Base-by-base conservation (phyloP, 208 protist genomes). In the Leishmania guyanensis region DNA sequence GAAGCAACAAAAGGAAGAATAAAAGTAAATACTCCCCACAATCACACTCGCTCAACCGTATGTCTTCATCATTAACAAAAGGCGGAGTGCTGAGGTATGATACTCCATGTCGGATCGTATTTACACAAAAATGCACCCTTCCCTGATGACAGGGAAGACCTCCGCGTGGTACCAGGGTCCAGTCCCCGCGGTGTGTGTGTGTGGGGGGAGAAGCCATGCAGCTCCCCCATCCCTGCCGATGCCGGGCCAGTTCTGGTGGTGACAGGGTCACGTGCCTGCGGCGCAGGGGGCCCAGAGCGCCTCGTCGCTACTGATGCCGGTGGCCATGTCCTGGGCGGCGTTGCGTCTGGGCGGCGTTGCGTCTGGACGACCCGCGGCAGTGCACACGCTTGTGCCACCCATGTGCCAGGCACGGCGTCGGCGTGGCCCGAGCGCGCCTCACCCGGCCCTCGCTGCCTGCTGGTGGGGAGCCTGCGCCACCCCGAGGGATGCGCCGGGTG, bases 1-100 rank as follows among this genome's bases (percentile, higher is more conserved):
- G 58, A 76, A 56, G 51, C 29, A n/a, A 56, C 26, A 46, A 74
- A 70, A 75, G 77, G 77, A 81, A 77, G 77, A 80, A 9, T 12
- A 72, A n/a, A 17, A 10, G 68, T 29, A 72, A 48, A 72, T 4
- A 72, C 8, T 33, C 43, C 8, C 68, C 33, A n/a, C 39, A 17
- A 72, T 14, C 6, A 17, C 33, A n/a, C 36, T 50, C 65, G 43
- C 43, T 3, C 43, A 26, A 29, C 4, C 33, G 14, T 17, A 48
- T 3, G 17, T 10, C 43, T 2, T 72, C 65, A 33, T 16, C 20
- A n/a, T 12, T 14, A 51, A 3, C 43, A 9, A n/a, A 20, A 50
- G 22, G 9, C 43, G 0, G 43, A 0, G 17, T 26, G 14, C 68
- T 70, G 17, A 5, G 2, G 43, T 48, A 16, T 26, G 17, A 48